Evolutionary conservation across 2,329 filamentous ascomycete species (phyloP).

Genomic region (Arthroderma sp.): DNA sequence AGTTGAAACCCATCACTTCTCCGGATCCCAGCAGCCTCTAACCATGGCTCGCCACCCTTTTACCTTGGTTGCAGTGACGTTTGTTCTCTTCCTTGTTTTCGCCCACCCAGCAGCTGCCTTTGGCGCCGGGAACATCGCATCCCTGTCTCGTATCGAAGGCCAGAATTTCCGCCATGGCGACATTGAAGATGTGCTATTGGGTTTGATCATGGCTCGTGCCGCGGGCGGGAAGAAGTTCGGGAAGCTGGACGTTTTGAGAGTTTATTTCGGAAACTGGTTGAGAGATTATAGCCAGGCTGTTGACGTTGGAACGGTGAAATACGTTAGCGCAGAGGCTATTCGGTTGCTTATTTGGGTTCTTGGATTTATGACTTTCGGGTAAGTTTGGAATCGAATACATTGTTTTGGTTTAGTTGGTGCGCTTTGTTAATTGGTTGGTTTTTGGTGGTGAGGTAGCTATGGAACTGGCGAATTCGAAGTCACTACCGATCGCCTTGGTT

Average conservation of each 20-base stretch:
- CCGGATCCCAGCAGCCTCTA: neutral
- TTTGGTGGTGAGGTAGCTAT: conserved; percentile 18
- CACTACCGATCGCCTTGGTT: conserved; percentile 62
- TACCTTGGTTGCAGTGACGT: conserved; percentile 26
- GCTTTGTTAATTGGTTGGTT: conserved; percentile 1
- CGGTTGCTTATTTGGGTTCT: conserved; percentile 78
- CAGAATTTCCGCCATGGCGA: conserved; percentile 85
- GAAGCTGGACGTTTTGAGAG: conserved; percentile 74
- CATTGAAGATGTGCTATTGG: conserved; percentile 80
- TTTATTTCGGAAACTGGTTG: conserved; percentile 96
- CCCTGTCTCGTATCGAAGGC: conserved; percentile 66
- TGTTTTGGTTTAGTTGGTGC: neutral
- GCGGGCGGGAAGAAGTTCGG: conserved; percentile 68
- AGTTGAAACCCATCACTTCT: no score
- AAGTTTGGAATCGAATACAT: conserved; percentile 16
- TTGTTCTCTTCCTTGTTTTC: conserved; percentile 50
- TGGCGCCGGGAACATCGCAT: conserved; percentile 78
- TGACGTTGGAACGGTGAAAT: conserved; percentile 83
- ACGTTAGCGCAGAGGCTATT: conserved; percentile 80
- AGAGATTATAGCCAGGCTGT: conserved; percentile 88
- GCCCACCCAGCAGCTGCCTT: conserved; percentile 61
- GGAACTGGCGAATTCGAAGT: conserved; percentile 78
- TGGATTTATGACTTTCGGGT: conserved; percentile 80
- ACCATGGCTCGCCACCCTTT: conserved; percentile 13
- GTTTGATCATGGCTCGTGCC: conserved; percentile 51